These are phyloP conservation scores for Albizia julibrissin DNA, from an alignment of 306 rosid genomes.

Conservation along the genomic window DNA sequence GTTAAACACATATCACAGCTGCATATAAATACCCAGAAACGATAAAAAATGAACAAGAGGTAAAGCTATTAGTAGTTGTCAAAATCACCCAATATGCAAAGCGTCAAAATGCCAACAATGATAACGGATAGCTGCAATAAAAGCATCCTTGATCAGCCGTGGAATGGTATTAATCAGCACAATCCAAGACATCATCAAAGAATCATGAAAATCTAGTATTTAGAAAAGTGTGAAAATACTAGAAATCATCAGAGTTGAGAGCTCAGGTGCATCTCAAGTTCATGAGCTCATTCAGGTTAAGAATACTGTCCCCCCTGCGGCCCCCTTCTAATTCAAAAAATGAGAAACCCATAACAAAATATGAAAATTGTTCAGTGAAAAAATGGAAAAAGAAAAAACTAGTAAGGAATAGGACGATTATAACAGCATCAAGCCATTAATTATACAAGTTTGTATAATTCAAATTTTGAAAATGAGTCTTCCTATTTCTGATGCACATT, in stretches of 20 bases:
- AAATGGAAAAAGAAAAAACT: too few relatives aligned
- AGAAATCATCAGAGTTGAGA: not conserved
- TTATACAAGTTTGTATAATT: too few relatives aligned
- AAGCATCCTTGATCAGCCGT: not conserved
- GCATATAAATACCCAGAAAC: slow-evolving; percentile 14
- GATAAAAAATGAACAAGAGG: not conserved
- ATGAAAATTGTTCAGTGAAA: not conserved
- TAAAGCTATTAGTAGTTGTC: not conserved
- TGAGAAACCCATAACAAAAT: not conserved
- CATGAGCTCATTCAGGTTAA: not conserved
- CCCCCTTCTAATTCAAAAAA: not conserved
- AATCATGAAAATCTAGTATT: not conserved
- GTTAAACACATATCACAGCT: slow-evolving; percentile 26
- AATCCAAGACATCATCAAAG: not conserved
- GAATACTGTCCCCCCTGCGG: too few relatives aligned
- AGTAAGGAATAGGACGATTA: not conserved
- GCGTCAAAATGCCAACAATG: not conserved
- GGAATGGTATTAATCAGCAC: not conserved
- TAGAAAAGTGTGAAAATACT: not conserved
- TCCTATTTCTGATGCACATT: too few relatives aligned
- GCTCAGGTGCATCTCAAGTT: not conserved
- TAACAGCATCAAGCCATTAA: too few relatives aligned
- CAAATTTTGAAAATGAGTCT: too few relatives aligned
- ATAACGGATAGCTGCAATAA: not conserved
- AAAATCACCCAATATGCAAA: not conserved